Evolutionary conservation across 2,329 filamentous ascomycete genomes (phyloP), one percentile per base, ranked within the genome.

Genomic region (Plectosphaerella sp.): DNA sequence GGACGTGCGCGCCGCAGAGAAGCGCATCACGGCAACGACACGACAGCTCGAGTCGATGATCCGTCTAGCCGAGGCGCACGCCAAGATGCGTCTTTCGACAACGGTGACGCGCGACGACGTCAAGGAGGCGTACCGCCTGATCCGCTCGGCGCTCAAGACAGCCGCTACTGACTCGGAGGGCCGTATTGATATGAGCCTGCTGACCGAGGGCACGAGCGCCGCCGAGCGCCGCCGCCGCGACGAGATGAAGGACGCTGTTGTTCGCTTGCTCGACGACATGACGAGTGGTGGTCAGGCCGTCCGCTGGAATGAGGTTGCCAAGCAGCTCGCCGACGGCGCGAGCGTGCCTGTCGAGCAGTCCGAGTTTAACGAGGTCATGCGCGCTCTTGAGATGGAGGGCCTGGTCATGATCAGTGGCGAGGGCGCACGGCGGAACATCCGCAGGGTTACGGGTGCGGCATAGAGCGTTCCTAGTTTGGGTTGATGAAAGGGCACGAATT

Each of bases 11-110:
- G 82, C 91, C 3, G 83, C 89, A 3, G 95, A 99, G 71, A 93
- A 95, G 70, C 90, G 94, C 59, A 99, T 99, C 73, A 99, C 94
- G 0, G 94, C 94, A 41, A 99, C 94, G 3, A 99, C 95, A 1
- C 84, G 94, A 66, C 94, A 99, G 72, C 80, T 99, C 6, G 95
- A 99, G 73, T 94, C 88, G 45, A 99, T 99, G 95, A 97, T 99
- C 66, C 93, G 94, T 56, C 87, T 99, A 3, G 76, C 92, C 1
- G 94, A 99, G 75, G 94, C 92, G 1, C 95, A 99, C 70, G 95
- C 94, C 48, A 97, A 97, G 71, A 99, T 99, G 95, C 88, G 94
- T 4, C 82, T 99, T 5, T 83, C 88, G 0, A 68, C 77, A 3
- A 82, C 78, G 14, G 94, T 99, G 42, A 91, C 89, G 0, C 83